phyloP scores from a whole-genome alignment of 2,329 filamentous ascomycete species.

The Alternaria metachromatica region DNA sequence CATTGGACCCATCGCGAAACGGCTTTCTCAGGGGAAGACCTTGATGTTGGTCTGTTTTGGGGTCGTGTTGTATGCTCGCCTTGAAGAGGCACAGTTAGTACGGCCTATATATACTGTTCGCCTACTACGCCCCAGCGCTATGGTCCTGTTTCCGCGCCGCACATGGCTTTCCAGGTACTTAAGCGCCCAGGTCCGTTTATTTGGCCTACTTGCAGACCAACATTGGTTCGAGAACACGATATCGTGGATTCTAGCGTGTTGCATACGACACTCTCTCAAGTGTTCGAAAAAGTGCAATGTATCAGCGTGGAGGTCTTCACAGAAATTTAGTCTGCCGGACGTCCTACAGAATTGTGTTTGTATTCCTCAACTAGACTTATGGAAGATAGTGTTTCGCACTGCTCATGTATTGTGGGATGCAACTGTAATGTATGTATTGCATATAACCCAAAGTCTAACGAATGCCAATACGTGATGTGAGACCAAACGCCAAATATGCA shows the following conservation, averaged over 20 bases:
- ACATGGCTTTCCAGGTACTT: conserved; percentile 7
- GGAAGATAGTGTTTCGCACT: accelerated
- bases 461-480: not conserved
- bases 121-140: conserved; percentile 1
- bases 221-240: not conserved
- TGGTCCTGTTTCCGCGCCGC: conserved; percentile 1
- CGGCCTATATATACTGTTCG: conserved; percentile 1
- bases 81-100: not conserved
- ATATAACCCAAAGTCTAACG: not conserved
- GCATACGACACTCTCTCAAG: not conserved
- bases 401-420: not conserved
- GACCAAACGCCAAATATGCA: not conserved
- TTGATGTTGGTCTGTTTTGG: not conserved
- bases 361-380: not conserved
- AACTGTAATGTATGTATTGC: not conserved
- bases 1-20: not conserved
- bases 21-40: not conserved
- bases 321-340: not conserved
- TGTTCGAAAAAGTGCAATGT: not conserved
- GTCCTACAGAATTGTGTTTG: not conserved
- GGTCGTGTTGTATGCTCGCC: not conserved
- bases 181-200: conserved; percentile 1
- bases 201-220: not conserved
- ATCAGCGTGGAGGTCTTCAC: not conserved
- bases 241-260: not conserved